These are phyloP conservation scores for Exophiala xenobiotica DNA, from an alignment of 2,329 filamentous ascomycete genomes.

Conservation along the genomic window DNA sequence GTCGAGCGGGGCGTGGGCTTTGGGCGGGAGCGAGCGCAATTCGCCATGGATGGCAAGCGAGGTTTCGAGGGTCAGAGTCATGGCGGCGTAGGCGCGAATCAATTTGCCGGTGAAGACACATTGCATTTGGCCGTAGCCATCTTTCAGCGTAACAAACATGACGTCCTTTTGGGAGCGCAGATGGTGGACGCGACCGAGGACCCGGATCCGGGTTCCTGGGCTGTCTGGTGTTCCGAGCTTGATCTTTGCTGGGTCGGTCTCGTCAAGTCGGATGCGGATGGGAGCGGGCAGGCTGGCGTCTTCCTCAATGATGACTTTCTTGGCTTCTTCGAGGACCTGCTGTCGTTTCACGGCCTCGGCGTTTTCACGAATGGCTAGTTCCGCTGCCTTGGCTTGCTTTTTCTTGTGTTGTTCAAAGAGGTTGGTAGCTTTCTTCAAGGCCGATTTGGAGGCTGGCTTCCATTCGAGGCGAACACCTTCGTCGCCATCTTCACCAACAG, in stretches of 20 bases:
- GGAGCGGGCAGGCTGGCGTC: slow-evolving; percentile 71
- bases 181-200: slow-evolving; percentile 80
- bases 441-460: slow-evolving; percentile 81
- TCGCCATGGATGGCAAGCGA: slow-evolving; percentile 81
- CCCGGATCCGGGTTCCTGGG: slow-evolving; percentile 71
- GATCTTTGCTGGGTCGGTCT: slow-evolving; percentile 61
- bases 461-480: slow-evolving; percentile 64
- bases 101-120: slow-evolving; percentile 78
- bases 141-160: slow-evolving; percentile 80
- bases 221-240: slow-evolving; percentile 57
- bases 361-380: slow-evolving; percentile 68
- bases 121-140: slow-evolving; percentile 83
- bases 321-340: slow-evolving; percentile 75
- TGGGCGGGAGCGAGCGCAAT: slow-evolving; percentile 75
- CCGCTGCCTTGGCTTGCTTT: slow-evolving; percentile 76
- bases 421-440: slow-evolving; percentile 79
- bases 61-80: slow-evolving; percentile 84
- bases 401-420: slow-evolving; percentile 75
- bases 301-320: slow-evolving; percentile 71
- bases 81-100: slow-evolving; percentile 86
- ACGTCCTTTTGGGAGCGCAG: slow-evolving; percentile 78
- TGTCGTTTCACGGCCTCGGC: slow-evolving; percentile 70
- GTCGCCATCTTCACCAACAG: slow-evolving; percentile 63
- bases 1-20: slow-evolving; percentile 74
- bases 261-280: slow-evolving; percentile 71